Percentiles rank a stretch among this genome's conserved stretches.
Conservation (phyloP, 768 basidiomycete genomes). For the Tephrocybe sp. region DNA sequence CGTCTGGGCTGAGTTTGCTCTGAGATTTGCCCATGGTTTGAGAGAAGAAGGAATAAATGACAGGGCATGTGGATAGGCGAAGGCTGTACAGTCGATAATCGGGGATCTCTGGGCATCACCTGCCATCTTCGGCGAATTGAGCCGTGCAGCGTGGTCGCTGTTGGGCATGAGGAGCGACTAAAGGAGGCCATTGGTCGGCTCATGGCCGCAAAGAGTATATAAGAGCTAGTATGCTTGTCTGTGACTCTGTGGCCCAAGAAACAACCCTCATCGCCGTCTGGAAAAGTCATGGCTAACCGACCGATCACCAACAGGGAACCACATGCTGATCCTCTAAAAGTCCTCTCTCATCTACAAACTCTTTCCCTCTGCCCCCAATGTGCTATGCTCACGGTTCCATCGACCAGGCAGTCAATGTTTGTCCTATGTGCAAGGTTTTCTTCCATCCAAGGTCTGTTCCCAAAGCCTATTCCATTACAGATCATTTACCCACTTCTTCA, state of each 20-base stretch:
- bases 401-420: slow-evolving; percentile 63
- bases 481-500: slow-evolving; percentile 21
- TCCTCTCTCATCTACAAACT: slow-evolving; percentile 30
- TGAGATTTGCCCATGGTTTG: slow-evolving; percentile 94
- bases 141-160: slow-evolving; percentile 23
- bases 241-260: neutral
- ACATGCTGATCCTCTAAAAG: slow-evolving; percentile 29
- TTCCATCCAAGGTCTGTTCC: slow-evolving; percentile 53
- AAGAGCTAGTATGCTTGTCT: slow-evolving; percentile 10
- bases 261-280: slow-evolving; percentile 7
- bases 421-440: slow-evolving; percentile 87
- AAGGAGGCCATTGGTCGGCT: slow-evolving; percentile 18
- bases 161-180: slow-evolving; percentile 22
- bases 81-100: slow-evolving; percentile 19
- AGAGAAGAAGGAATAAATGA: slow-evolving; percentile 14
- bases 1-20: slow-evolving; percentile 91
- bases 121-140: slow-evolving; percentile 20
- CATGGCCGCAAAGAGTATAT: slow-evolving; percentile 18
- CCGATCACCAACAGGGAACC: slow-evolving; percentile 31
- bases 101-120: slow-evolving; percentile 18
- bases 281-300: slow-evolving; percentile 25
- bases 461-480: slow-evolving; percentile 8
- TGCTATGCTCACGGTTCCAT: slow-evolving; percentile 70
- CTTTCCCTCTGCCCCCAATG: slow-evolving; percentile 41
- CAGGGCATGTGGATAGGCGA: slow-evolving; percentile 6